Base-by-base conservation (phyloP, 331 rosid genomes). In the Erythrophleum ivorense region DNA sequence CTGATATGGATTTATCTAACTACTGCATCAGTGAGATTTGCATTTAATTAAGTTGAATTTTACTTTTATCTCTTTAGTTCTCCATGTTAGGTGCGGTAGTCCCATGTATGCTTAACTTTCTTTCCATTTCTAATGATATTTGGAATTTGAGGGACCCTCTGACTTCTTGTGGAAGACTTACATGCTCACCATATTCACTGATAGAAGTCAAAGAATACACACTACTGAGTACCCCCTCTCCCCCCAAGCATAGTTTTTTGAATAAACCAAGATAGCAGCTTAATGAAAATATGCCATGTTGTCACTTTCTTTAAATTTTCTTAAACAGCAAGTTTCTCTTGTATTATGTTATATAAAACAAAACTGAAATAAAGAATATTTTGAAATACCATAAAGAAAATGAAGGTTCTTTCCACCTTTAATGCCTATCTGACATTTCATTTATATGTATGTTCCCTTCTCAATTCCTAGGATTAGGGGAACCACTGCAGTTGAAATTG, bases 401-500 rank as follows among this genome's bases (percentile, higher is more conserved):
- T 15, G 40, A 8, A 12, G 77, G 5, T 19, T 77, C 31, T 34
- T 78, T 46, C 45, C 18, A 5, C 66, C 31, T 74, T 79, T 29
- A 78, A 21, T 60, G 8, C 73, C 21, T 46, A 59, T 68, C 31
- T 80, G 52, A 81, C 65, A 75, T 60, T 75, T 84, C 65, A 55
- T 55, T 69, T 69, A 48, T 76, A 45, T 45, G 12, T 76, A 18
- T 21, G 48, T 54, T 64, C 63, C 78, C 31, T 43, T 71, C 29
- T 29, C 9, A 24, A 71, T 45, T 85, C 58, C 49, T 84, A 95
- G 99, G 81, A 88, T 95, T 71, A 83, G 80, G 55, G 99, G 98
- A 58, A 90, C 98, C 77, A 89, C 99, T 12, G 99, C 89, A 52
- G 98, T 95, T 62, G 99, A 93, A 84, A 89, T 95, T 84, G 92